These are phyloP conservation scores for Aspergillus sergii DNA, from an alignment of 2,329 filamentous ascomycete species.

Conservation along the genomic window DNA sequence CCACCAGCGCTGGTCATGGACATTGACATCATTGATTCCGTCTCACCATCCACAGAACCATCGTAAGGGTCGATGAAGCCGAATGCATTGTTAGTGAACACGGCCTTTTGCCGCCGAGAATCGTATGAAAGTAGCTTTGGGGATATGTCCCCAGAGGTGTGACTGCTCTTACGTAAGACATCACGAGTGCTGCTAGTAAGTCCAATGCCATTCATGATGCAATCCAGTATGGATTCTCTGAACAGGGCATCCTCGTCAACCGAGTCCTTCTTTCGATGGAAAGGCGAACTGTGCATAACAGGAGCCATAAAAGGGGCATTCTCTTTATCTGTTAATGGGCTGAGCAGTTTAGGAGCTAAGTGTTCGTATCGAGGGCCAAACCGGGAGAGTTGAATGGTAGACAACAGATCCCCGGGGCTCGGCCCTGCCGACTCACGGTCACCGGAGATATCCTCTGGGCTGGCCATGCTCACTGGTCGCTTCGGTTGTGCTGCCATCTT, in stretches of 20 bases:
- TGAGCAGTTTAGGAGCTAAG: conserved; percentile 33
- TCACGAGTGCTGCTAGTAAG: conserved; percentile 68
- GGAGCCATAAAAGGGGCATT: conserved; percentile 39
- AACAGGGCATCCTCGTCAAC: conserved; percentile 88
- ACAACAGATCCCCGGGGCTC: conserved; percentile 76
- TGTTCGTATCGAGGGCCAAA: conserved; percentile 55
- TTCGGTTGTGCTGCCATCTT: conserved; percentile 51
- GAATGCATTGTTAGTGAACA: conserved; percentile 88
- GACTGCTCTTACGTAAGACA: conserved; percentile 62
- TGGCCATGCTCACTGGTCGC: conserved; percentile 23
- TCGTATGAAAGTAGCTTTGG: conserved; percentile 84
- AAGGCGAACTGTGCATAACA: conserved; percentile 31
- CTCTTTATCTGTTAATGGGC: conserved; percentile 50
- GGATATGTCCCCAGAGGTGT: conserved; percentile 77
- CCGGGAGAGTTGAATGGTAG: conserved; percentile 73
- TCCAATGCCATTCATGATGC: conserved; percentile 93
- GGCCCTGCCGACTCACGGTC: conserved; percentile 49
- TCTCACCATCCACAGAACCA: conserved; percentile 71
- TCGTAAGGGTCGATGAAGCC: conserved; percentile 88
- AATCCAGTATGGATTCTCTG: conserved; percentile 85
- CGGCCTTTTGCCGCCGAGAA: conserved; percentile 73
- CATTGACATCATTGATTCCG: conserved; percentile 74
- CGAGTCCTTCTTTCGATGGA: conserved; percentile 72
- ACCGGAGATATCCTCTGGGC: conserved; percentile 24
- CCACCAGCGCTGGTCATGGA: conserved; percentile 68